phyloP scores from a whole-genome alignment of 768 basidiomycete species.

The Rhizopogon roseolus region DNA sequence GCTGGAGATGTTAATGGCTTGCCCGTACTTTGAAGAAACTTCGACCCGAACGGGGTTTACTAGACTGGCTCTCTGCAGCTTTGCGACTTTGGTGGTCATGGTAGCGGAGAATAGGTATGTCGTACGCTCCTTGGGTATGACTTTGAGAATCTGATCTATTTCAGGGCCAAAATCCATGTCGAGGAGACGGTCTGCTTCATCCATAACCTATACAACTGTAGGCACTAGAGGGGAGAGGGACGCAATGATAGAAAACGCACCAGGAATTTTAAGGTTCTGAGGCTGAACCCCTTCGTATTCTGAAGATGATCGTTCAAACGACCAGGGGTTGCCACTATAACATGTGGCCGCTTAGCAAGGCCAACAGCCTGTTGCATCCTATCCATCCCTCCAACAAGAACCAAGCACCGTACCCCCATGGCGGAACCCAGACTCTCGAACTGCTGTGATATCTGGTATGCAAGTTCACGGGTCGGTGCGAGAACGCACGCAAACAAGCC shows the following conservation, averaged over 20 bases:
- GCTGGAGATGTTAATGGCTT: background rate
- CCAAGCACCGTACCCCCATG: constrained; percentile 88
- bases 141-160: constrained; percentile 94
- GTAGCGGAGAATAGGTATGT: constrained; percentile 98
- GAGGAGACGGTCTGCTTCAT: constrained; percentile 92
- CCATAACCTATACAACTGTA: constrained; percentile 68
- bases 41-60: constrained; percentile 92
- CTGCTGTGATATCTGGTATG: constrained; percentile 97
- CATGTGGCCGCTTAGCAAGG: constrained; percentile 89
- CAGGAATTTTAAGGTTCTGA: constrained; percentile 82
- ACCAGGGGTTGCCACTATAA: constrained; percentile 94
- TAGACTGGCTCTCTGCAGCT: constrained; percentile 91
- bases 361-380: constrained; percentile 87
- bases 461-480: constrained; percentile 96
- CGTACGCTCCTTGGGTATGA: constrained; percentile 89
- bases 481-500: constrained; percentile 91
- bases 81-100: constrained; percentile 98
- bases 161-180: constrained; percentile 96
- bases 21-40: constrained; percentile 81
- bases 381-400: constrained; percentile 95
- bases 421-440: constrained; percentile 88
- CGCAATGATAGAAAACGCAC: constrained; percentile 38
- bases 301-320: constrained; percentile 91
- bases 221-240: background rate
- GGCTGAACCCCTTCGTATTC: constrained; percentile 93